Percentiles rank a stretch among this genome's conserved stretches.
Conservation (phyloP, 2,329 filamentous ascomycete genomes). For the Cytospora paraplurivora region DNA sequence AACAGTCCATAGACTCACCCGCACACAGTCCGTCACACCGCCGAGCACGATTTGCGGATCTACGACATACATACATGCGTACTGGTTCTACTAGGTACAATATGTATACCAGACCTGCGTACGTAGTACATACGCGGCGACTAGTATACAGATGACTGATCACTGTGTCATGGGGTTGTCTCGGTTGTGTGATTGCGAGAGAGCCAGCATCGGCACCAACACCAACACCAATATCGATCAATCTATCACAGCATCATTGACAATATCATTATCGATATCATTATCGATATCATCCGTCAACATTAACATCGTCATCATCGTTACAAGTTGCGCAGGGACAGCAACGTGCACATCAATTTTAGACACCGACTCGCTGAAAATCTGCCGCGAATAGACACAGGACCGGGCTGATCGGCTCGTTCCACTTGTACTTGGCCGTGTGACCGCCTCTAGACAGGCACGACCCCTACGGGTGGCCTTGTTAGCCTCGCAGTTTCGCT, state of each 20-base stretch:
- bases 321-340: too few species aligned
- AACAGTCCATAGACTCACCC: background rate
- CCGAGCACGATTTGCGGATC: conserved; percentile 2
- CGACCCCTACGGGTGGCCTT: background rate
- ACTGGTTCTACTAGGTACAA: background rate
- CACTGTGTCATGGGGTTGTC: too few species aligned
- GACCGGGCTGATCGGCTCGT: background rate
- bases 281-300: too few species aligned
- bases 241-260: too few species aligned
- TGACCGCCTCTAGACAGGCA: background rate
- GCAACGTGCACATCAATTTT: too few species aligned
- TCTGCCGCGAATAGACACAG: too few species aligned
- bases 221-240: too few species aligned
- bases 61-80: background rate
- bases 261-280: too few species aligned
- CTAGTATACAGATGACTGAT: background rate
- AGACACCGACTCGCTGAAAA: too few species aligned
- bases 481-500: background rate
- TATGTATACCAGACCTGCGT: background rate
- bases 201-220: too few species aligned
- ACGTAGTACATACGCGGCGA: background rate
- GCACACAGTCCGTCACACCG: conserved; percentile 1
- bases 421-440: background rate
- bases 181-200: too few species aligned
- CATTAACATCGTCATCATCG: too few species aligned